Evolutionary conservation across 2,329 filamentous ascomycete genomes (phyloP), one percentile per base, ranked within the genome.

Genomic region (Paecilomyces sp.): DNA sequence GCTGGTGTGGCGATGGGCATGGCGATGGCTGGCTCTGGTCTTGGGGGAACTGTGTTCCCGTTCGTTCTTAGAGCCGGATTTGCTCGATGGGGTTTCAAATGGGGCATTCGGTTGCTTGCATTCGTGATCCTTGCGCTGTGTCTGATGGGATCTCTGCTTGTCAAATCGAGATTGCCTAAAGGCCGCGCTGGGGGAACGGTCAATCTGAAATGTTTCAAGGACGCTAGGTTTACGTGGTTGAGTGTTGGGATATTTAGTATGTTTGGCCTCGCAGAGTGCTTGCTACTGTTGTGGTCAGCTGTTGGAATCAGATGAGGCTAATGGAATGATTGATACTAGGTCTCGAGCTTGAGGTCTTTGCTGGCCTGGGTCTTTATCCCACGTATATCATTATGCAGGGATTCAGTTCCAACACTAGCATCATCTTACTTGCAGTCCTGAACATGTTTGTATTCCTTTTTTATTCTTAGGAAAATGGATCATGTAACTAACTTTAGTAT

Each of bases 201-300:
- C 54, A 78, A 79, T 62, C 68, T 81, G 33, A 64, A 66, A 1
- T 75, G 78, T 1, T 81, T 81, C 57, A 66, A 69, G 6, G 78
- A 79, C 58, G 65, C 72, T 4, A 68, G 77, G 1, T 80, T 81
- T 58, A 74, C 71, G 0, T 75, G 79, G 63, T 67, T 81, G 28
- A 77, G 75, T 0, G 62, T 74, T n/a, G 74, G 74, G 1, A 73
- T 79, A 6, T 80, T 81, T 58, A 73, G 78, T 63, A 70, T 75
- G 69, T 61, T 3, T 3, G 15, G 7, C 13, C 33, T 50, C 28
- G 8, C 18, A 31, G 13, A 13, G 6, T 25, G 3, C 8, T 13
- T 55, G 5, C 12, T 22, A 7, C 30, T 1, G n/a, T 25, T n/a
- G 50, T 11, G 6, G 1, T 0, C 0, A 8, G 34, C 34, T 0